Base-by-base conservation (phyloP, 2,329 filamentous ascomycete genomes). In the Tolypocladium pustulatum region DNA sequence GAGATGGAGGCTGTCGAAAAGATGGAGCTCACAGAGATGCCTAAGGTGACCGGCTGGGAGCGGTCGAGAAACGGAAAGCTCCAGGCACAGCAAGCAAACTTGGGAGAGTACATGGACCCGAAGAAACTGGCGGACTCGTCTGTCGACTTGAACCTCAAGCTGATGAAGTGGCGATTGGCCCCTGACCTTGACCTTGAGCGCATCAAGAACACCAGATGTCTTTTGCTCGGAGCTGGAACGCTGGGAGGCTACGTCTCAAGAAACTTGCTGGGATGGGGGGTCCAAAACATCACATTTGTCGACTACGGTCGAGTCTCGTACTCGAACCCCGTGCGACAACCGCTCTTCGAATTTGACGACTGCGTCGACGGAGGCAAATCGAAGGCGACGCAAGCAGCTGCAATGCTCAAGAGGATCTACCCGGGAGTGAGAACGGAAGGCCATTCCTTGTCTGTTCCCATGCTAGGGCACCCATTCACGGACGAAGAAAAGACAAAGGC, bases 151-250 rank as follows among this genome's bases (percentile, higher is more conserved):
- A 99, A 99, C 68, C 79, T 97, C 61, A 97, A 97, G 74, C 81
- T 99, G 59, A 99, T 99, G 87, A 99, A 97, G 75, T 99, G 94
- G 94, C 87, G 94, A 43, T 91, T 99, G 66, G 90, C 91, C 9
- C 94, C 94, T 0, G 86, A 87, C 56, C 81, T 99, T 46, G 83
- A 97, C 69, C 82, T 99, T 12, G 91, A 97, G 36, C 83, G 83
- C 36, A 92, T 97, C 69, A 97, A 96, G 69, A 83, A 87, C 59
- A 93, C 91, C 4, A 96, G 87, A 68, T 99, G 94, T 69, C 81
- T 99, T 20, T 77, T 99, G 3, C 83, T 99, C 1, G 94, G 94
- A 5, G 91, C 94, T 0, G 94, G 94, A 17, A 99, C 94, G 0
- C 79, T 99, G 1, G 94, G 94, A 10, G 92, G 91, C 61, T 97